Evolutionary conservation across 2,329 filamentous ascomycete genomes (phyloP), one percentile per base, ranked within the genome.

Genomic region (Harringtonia lauricola): DNA sequence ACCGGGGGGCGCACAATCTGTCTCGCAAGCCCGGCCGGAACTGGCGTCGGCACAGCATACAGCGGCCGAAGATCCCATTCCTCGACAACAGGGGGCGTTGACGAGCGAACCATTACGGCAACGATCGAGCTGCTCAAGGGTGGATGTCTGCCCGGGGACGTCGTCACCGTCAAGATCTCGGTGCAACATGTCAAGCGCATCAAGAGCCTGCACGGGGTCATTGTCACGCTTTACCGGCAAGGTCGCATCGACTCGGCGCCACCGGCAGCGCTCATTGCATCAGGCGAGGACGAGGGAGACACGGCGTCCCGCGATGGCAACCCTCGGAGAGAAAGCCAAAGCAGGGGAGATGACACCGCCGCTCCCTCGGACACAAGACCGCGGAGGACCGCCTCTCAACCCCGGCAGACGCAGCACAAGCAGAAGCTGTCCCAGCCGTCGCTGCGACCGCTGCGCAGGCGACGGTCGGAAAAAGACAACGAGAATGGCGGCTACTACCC

Each of bases 201-300:
- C 56, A 87, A 90, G 65, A 96, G 88, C 58, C 73, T 95, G 64
- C 85, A 90, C 53, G 90, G 92, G 8, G 83, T 96, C 39, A 92
- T 96, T 48, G 79, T 95, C 37, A 96, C 92, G 2, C 68, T 98
- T 9, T 95, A 94, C 59, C 79, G 92, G 36, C 86, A 94, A 60
- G 88, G 88, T 21, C 80, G 87, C 47, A 90, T 96, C 37, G 90
- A 98, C 58, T 84, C 88, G 55, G 66, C 76, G 8, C 79, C 79
- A 5, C 66, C 71, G 6, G 55, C 66, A 13, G 67, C 67, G 7
- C 57, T 72, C 8, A 76, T 78, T 24, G 30, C 41, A 19, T 10
- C 10, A 6, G 18, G 12, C 14, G 19, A 13, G 19, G 9, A 15
- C 39, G 18, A 18, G 7, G 30, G 14, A 3, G 19, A 12, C 19